Percentiles rank a stretch among this genome's conserved stretches.
phyloP scores from a whole-genome alignment of 2,329 filamentous ascomycete genomes.

The Penicillium concentricum region DNA sequence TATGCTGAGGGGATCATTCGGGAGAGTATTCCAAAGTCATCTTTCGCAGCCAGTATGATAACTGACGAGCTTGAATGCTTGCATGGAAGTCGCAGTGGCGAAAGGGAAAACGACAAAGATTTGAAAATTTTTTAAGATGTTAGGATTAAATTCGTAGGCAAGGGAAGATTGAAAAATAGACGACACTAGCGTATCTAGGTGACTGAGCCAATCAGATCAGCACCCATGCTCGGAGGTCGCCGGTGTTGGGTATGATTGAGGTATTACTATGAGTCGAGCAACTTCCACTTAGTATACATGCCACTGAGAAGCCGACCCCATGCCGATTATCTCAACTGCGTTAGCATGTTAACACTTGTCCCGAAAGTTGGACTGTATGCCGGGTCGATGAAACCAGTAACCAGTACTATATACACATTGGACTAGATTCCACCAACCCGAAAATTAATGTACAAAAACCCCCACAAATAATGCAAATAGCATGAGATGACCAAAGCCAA shows the following conservation, averaged over 20 bases:
- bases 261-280: not conserved
- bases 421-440: not conserved
- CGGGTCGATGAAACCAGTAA: not conserved
- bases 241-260: not conserved
- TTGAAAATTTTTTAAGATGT: not conserved
- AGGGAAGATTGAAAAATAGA: not conserved
- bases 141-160: not conserved
- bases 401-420: constrained; percentile 9
- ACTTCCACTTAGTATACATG: not conserved
- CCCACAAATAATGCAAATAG: constrained; percentile 10
- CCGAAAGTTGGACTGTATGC: too few species aligned
- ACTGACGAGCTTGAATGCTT: not conserved
- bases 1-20: not conserved
- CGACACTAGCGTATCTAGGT: not conserved
- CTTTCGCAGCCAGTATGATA: too few species aligned
- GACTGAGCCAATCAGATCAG: not conserved
- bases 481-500: not conserved
- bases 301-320: not conserved
- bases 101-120: not conserved
- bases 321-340: not conserved
- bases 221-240: not conserved
- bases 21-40: not conserved
- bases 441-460: constrained; percentile 8
- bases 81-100: too few species aligned
- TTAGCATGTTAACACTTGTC: too few species aligned